Base-by-base conservation (phyloP, 805 yeast genomes). In the Nakazawaea ambrosiae region DNA sequence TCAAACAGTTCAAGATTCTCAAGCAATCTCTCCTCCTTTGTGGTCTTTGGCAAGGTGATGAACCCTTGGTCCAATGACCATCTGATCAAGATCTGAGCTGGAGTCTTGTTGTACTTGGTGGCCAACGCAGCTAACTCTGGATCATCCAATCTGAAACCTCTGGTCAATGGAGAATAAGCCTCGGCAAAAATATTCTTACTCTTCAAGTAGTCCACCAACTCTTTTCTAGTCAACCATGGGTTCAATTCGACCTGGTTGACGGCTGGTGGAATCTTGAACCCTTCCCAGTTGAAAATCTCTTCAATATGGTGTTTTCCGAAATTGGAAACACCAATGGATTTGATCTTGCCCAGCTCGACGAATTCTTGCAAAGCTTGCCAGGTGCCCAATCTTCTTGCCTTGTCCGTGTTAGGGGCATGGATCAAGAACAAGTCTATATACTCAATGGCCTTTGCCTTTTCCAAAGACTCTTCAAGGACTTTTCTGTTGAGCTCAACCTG, bases 41-140 rank as follows among this genome's bases (percentile, higher is more conserved):
- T 52, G 50, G 57, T 64, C 63, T 56, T 66, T 54, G 59, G 59
- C n/a, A 56, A 42, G 4, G 46, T 47, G 26, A 81, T 64, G 45
- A 69, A 71, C 2, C 86, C 87, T 48, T 78, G 75, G 43, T 72
- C 69, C 34, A 72, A 61, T 1, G 82, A 72, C 90, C 90, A 83
- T 45, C 79, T 70, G 36, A 81, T 61, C 44, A 82, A 58, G 17
- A 81, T 68, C 48, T 81, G 84, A 10, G 77, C 79, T 15, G 73
- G 63, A 9, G 76, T 50, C 30, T 67, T 63, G 3, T 61, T 60
- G 41, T 68, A 70, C 47, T 73, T 74, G 33, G 63, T 50, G 37
- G 77, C 73, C 44, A 81, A 62, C 20, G 51, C 58, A 5, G 55
- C 30, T 16, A 75, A 34, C 15, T 58, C 63, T 0, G 67, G 63